Base-by-base conservation (phyloP, 2,329 filamentous ascomycete genomes). In the Venturia aucupariae region DNA sequence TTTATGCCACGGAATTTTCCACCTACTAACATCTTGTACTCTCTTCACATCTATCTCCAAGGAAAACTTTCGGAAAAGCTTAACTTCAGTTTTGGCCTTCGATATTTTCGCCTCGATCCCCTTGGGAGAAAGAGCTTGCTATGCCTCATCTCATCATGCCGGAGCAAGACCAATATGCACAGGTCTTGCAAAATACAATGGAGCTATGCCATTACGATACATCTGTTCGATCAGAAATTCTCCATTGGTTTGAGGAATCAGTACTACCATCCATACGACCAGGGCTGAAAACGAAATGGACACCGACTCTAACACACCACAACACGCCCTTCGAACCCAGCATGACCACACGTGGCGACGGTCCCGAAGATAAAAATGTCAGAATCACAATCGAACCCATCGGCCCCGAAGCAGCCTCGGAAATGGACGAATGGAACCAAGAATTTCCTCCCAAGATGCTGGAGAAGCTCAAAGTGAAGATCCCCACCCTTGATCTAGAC, bases 311-410 rank as follows among this genome's bases (percentile, higher is more conserved):
- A 27, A 57, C 51, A 32, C 51, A 57, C 35, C 17, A 35, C 15
- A 57, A 35, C 19, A 32, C 51, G 30, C 15, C 51, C 19, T 57
- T 57, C 13, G 15, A 35, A n/a, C 51, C 51, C 51, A 57, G 51
- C 30, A 35, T 57, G 35, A 57, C 27, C 51, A 57, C 51, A 35
- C 19, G 27, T n/a, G 51, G 51, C 51, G 51, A 57, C 30, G 27
- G 51, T 1, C 51, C 30, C 30, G n/a, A 32, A 10, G 51, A 57
- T 17, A 57, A 35, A 24, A 57, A 32, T 15, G 15, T 57, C 30
- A 57, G 51, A 35, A 32, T 57, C 19, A 57, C 51, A 8, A 57
- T 57, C 51, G 51, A 57, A n/a, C 27, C 51, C 15, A 57, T 57
- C 27, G 51, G 51, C 6, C 19, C 30, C 30, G 22, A 35, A 27